These are phyloP conservation scores for Metschnikowia borealis DNA, from an alignment of 805 yeast species.

Conservation along the genomic window DNA sequence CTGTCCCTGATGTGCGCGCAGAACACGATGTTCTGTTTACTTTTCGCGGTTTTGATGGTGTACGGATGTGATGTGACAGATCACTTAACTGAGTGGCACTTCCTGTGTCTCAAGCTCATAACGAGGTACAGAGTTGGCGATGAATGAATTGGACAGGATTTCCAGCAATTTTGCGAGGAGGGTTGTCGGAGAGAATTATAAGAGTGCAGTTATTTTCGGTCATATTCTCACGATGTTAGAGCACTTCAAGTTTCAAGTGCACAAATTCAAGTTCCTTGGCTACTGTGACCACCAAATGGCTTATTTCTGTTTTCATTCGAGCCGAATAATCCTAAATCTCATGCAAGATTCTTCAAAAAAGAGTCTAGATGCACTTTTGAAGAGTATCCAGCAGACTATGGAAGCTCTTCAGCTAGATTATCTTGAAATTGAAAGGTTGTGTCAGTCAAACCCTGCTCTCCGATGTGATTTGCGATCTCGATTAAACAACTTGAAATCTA, in stretches of 20 bases:
- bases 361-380: neutral
- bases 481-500: conserved; percentile 1
- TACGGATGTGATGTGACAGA: neutral
- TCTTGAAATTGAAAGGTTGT: neutral
- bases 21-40: neutral
- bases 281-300: conserved; percentile 39
- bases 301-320: conserved; percentile 21
- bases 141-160: neutral
- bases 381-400: conserved; percentile 1
- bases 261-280: conserved; percentile 24
- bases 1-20: no score
- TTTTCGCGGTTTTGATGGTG: neutral
- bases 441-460: neutral
- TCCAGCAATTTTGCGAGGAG: neutral
- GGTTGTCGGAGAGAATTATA: neutral
- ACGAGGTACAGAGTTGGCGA: neutral
- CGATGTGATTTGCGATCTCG: conserved; percentile 4
- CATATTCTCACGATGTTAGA: conserved; percentile 26
- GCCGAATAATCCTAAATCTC: neutral
- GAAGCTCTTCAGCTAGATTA: conserved; percentile 1
- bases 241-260: conserved; percentile 30
- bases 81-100: neutral
- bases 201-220: neutral
- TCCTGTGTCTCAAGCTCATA: neutral
- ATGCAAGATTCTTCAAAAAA: neutral